Conservation (phyloP, 306 rosid genomes). For the Cucurbita ficifolia region DNA sequence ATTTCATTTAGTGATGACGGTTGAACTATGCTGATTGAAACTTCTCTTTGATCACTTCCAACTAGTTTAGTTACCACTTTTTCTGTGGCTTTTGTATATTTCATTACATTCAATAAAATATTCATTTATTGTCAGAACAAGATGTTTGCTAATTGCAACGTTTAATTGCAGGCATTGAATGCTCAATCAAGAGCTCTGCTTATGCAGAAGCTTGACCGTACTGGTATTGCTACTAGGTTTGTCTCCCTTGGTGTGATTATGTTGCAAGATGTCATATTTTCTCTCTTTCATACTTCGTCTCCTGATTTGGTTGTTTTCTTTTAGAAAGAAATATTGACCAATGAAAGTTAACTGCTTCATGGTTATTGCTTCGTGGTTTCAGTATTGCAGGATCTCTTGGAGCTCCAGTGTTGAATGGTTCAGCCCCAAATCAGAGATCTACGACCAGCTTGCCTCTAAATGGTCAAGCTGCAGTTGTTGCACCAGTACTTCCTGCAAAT, state of each 20-base stretch:
- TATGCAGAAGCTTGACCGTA: slow-evolving; percentile 87
- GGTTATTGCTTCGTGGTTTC: slow-evolving; percentile 14
- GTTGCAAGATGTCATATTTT: background rate
- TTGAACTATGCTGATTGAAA: background rate
- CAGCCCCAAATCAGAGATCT: slow-evolving; percentile 45
- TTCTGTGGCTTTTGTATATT: background rate
- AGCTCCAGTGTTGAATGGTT: slow-evolving; percentile 52
- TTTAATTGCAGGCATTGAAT: slow-evolving; percentile 60
- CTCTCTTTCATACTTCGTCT: background rate
- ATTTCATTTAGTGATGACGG: background rate
- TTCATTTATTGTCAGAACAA: background rate
- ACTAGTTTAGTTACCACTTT: background rate
- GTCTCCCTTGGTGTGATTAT: slow-evolving; percentile 5
- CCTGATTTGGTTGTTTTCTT: background rate
- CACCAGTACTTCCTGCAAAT: slow-evolving; percentile 34
- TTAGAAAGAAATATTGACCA: background rate
- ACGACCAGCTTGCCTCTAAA: slow-evolving; percentile 41
- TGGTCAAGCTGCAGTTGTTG: slow-evolving; percentile 37
- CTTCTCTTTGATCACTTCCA: background rate
- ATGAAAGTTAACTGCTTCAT: background rate
- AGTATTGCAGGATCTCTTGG: slow-evolving; percentile 62
- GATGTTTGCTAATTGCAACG: background rate
- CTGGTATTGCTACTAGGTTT: slow-evolving; percentile 74
- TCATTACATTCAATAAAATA: background rate
- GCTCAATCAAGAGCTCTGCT: slow-evolving; percentile 94